Conservation (phyloP, 176 grass and related monocot species). For the Rhynchospora breviuscula region DNA sequence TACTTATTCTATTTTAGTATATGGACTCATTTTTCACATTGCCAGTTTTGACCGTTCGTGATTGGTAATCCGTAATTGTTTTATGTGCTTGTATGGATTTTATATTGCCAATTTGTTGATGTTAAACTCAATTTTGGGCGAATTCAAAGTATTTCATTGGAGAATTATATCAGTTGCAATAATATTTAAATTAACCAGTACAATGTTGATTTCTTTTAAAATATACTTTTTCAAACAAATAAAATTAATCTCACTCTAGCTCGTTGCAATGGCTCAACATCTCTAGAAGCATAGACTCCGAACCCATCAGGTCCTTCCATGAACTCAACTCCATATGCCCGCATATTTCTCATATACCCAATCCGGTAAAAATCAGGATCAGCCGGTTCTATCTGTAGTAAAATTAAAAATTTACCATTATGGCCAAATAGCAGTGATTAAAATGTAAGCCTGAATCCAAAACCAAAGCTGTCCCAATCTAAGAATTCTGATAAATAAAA, state of each 20-base stretch:
- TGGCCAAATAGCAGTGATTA: neutral
- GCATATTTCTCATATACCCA: constrained; percentile 69
- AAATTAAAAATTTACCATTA: neutral
- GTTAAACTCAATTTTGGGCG: neutral
- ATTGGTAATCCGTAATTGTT: neutral
- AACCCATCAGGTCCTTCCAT: constrained; percentile 83
- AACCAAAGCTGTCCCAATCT: neutral
- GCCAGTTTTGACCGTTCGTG: neutral
- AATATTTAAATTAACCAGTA: neutral
- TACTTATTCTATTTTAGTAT: neutral
- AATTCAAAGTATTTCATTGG: neutral
- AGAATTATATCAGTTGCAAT: neutral
- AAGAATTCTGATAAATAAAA: neutral
- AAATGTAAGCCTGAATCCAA: neutral
- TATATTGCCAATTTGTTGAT: neutral
- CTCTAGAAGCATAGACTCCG: constrained; percentile 75
- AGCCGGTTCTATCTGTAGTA: constrained; percentile 56
- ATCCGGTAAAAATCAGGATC: constrained; percentile 95
- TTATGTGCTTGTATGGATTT: neutral
- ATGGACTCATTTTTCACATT: neutral
- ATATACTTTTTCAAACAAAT: neutral
- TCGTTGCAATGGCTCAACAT: constrained; percentile 65
- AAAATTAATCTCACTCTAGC: constrained; percentile 55
- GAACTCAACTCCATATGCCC: constrained; percentile 82
- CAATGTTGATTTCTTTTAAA: neutral